Base-by-base conservation (phyloP, 495 filamentous ascomycete genomes). In the Aspergillus egyptiacus region DNA sequence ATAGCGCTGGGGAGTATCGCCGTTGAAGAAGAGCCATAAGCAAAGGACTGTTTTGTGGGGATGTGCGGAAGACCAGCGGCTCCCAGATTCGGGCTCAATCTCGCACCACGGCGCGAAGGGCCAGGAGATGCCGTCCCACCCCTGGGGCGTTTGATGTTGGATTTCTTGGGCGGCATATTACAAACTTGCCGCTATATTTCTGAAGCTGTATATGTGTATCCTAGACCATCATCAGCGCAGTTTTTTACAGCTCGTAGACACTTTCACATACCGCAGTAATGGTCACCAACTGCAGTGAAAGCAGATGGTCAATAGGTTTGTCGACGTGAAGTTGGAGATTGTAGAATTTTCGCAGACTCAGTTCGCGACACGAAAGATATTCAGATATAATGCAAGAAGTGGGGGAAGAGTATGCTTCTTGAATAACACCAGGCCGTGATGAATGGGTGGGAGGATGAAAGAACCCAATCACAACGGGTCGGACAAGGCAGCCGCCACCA, bases 1-100 rank as follows among this genome's bases (percentile, higher is more conserved):
- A 60, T 50, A 50, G 51, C 50, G 42, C 49, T 50, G 7, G 68
- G 66, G 20, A 69, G 50, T 38, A 55, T 51, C 22, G 61, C 47
- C 13, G 60, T 56, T 18, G 57, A 46, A 17, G 56, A 49, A 18
- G 64, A 60, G 35, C 68, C 68, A 53, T 71, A 71, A 22, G 59
- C 65, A 33, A 55, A 68, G 3, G 68, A 68, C 19, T 54, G 55
- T 30, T 57, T 57, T 14, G 58, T 53, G 31, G 64, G 64, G 24
- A 71, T 50, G 22, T 57, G 49, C 0, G 66, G 64, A 22, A 69
- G 41, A 31, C 28, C 48, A 27, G 58, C 42, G 31, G 50, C 54
- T 31, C 40, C 40, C 10, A 44, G 13, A 7, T 40, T 20, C 19
- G 56, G 42, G 40, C 50, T 48, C 13, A 40, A 40, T 18, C 34